Evolutionary conservation across 176 grass and related monocot species (phyloP).

Genomic region (Oryza brachyantha): DNA sequence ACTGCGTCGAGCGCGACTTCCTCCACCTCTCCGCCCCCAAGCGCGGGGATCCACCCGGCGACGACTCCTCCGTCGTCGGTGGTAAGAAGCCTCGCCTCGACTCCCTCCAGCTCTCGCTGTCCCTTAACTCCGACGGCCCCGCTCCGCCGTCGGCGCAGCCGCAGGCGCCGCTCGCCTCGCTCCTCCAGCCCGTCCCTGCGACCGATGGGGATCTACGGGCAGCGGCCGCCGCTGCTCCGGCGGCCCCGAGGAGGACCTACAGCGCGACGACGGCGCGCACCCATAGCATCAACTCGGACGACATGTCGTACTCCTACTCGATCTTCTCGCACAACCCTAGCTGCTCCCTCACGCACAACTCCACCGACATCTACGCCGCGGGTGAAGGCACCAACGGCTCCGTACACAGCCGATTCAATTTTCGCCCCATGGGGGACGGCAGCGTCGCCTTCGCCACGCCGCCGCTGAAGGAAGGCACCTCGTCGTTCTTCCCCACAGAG

Average conservation of each 20-base stretch:
- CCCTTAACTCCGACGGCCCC: slow-evolving; percentile 55
- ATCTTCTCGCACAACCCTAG: slow-evolving; percentile 97
- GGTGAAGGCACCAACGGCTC: slow-evolving; percentile 98
- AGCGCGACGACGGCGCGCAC: slow-evolving; percentile 74
- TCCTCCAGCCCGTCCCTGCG: slow-evolving; percentile 9
- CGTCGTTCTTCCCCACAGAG: slow-evolving; percentile 84
- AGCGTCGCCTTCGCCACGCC: slow-evolving; percentile 71
- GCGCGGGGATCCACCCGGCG: slow-evolving; percentile 60
- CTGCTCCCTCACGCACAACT: slow-evolving; percentile 92
- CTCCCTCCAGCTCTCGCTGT: slow-evolving; percentile 76
- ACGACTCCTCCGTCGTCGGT: slow-evolving; percentile 51
- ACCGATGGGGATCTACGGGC: slow-evolving; percentile 37
- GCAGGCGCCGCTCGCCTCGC: slow-evolving; percentile 5
- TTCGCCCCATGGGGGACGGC: slow-evolving; percentile 84
- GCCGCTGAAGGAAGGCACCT: slow-evolving; percentile 45
- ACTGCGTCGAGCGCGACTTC: slow-evolving; percentile 68
- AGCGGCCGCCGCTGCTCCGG: slow-evolving; percentile 19
- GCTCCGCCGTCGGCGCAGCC: background rate
- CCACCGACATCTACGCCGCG: slow-evolving; percentile 87
- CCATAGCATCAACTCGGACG: slow-evolving; percentile 79
- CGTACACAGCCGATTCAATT: slow-evolving; percentile 93
- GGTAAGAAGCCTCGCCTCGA: slow-evolving; percentile 75
- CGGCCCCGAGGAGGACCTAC: slow-evolving; percentile 48
- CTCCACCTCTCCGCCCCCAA: slow-evolving; percentile 66
- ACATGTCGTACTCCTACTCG: slow-evolving; percentile 94